Base-by-base conservation (phyloP, 2,329 filamentous ascomycete genomes). In the Verticillium zaregamsianum region DNA sequence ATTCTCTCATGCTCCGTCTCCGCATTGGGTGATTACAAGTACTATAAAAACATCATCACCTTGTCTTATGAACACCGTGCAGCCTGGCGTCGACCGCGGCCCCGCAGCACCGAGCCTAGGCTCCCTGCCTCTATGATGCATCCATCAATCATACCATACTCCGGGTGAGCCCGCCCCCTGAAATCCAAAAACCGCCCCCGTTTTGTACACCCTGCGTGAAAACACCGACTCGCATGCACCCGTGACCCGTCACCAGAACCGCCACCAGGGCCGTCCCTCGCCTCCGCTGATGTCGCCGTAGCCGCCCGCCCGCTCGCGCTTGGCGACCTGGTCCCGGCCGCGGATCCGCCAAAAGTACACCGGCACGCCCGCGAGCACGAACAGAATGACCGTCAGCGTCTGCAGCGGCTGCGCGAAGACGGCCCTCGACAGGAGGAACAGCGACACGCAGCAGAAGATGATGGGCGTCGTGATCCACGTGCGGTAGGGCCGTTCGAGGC, bases 401-500 rank as follows among this genome's bases (percentile, higher is more conserved):
- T 99, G 93, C 59, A 96, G 69, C 5, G 95, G 95, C 76, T 97
- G 89, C 35, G 93, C 90, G 72, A 99, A 95, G 15, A 98, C 88
- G 3, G 93, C 93, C 58, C 95, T 83, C 71, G 88, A 93, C 52
- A 99, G 84, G 66, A 99, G 76, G 72, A 99, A 99, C 66, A 99
- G 76, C 73, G 92, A 96, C 45, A 99, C 95, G 72, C 95, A 99
- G 83, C 95, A 99, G 74, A 99, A 99, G 61, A 97, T 94, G 66
- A 99, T 94, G 12, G 95, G 95, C 2, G 95, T 99, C 1, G 90
- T 90, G 71, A 99, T 97, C 95, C 94, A 99, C 3, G 93, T 97
- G 73, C 88, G 89, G 77, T 99, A 99, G 0, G 95, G 94, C 31
- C 95, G 80, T 74, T 97, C 93, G 55, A 99, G 83, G 65, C 89